Base-by-base conservation (phyloP, 129 eudicot genomes). In the Artemisia annua region DNA sequence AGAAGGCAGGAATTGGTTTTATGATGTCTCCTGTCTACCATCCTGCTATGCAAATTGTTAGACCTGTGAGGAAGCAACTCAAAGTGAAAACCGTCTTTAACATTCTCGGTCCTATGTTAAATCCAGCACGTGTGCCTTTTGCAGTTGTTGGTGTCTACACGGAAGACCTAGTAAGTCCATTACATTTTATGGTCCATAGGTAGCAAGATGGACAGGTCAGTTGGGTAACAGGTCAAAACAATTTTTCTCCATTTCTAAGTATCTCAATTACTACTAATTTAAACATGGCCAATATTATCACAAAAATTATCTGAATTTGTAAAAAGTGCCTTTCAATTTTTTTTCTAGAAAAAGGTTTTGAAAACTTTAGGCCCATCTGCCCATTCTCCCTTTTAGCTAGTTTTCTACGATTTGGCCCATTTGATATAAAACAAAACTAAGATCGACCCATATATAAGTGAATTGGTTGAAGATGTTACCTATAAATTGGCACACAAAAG, bases 1-100 rank as follows among this genome's bases (percentile, higher is more conserved):
- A 77, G 8, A 89, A 87, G 75, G 94, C 76, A 12, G 97, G 97
- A 55, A 92, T 92, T 59, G 97, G 97, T 63, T 92, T 92, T 59
- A 92, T 92, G 96, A 92, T 92, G 97, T 75, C 97, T 75, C 93
- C 97, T 3, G 77, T 84, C 13, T 91, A 88, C 73, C 97, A 91
- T 81, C 97, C 96, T 6, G 96, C 97, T 58, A 92, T 92, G 97
- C 81, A 89, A 83, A 82, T 92, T 63, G 97, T 92, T 72, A 87
- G 91, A 75, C 96, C 97, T 18, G 81, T 92, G 64, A 79, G 97
- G 80, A 89, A 81, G 57, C 87, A 92, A 77, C 96, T 92, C 10
- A 87, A 84, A 85, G 89, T 89, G 74, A 92, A 92, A 81, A 92
- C 97, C n/a, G 96, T 92, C 13, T 92, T 92, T 74, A 92, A 92